Evolutionary conservation across 2,329 filamentous ascomycete genomes (phyloP), one percentile per base, ranked within the genome.

Genomic region (Graphium sp.): DNA sequence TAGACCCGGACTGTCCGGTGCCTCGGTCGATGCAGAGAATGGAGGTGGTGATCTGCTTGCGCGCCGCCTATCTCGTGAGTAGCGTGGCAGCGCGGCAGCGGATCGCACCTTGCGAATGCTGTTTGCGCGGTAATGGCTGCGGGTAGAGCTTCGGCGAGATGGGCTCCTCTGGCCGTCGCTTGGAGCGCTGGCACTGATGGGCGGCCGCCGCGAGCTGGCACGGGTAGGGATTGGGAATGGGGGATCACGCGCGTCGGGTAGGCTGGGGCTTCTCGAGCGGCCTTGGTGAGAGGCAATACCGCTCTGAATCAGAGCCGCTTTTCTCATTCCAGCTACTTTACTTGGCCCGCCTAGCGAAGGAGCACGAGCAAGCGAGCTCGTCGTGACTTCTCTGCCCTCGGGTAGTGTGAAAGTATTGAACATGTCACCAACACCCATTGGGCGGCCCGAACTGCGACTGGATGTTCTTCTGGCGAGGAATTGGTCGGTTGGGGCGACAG

Each of bases 191-290:
- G 66, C 58, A 38, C 66, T 75, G 34, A 73, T 52, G 1, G 72
- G 67, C 14, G 75, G 65, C 41, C 77, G 74, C 34, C 84, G 72
- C 5, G 85, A 98, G 50, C 87, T 95, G 18, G 82, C 80, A 32
- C 89, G 66, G 4, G 75, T 76, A 0, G 89, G 89, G 6, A 98
- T 92, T 0, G 89, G 85, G 56, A 92, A 94, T 1, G 89, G 89
- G 17, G 89, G 85, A 29, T 70, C 61, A 18, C 49, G 55, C 31
- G 56, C 35, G 34, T 72, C 82, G 28, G 58, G 62, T 30, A 71
- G 51, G 46, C 64, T 82, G 26, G 76, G 74, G 43, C 72, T 83
- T 34, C 68, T 57, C 7, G 74, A 61, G 20, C 70, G 66, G 26
- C 61, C 56, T 33, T 65, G 63, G 38, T 87, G 80, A 8, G 71